These are phyloP conservation scores for Setomelanomma holmii DNA, from an alignment of 2,329 filamentous ascomycete species.

Conservation along the genomic window DNA sequence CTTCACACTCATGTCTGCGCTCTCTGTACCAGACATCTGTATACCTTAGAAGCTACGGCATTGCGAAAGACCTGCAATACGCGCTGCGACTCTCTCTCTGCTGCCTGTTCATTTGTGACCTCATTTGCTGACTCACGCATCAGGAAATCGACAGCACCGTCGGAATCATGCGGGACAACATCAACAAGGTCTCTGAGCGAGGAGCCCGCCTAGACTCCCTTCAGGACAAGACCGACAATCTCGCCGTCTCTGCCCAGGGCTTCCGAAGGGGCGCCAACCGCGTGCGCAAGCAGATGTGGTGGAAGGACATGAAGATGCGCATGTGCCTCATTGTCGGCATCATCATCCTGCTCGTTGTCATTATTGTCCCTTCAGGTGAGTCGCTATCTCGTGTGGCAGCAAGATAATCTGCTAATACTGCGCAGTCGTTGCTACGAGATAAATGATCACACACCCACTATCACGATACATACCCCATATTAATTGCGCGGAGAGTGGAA, in stretches of 20 bases:
- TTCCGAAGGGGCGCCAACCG: slow-evolving; percentile 97
- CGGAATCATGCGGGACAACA: slow-evolving; percentile 94
- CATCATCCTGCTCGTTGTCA: slow-evolving; percentile 88
- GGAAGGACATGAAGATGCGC: slow-evolving; percentile 99
- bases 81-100: not conserved
- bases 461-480: slow-evolving; percentile 38
- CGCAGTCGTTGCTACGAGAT: slow-evolving; percentile 38
- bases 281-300: slow-evolving; percentile 96
- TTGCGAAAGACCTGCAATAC: not conserved
- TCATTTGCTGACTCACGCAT: slow-evolving; percentile 15
- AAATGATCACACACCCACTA: slow-evolving; percentile 32
- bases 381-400: slow-evolving; percentile 13
- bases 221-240: slow-evolving; percentile 92
- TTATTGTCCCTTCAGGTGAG: slow-evolving; percentile 91
- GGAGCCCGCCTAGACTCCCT: slow-evolving; percentile 86
- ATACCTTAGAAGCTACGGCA: not conserved
- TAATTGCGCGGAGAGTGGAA: slow-evolving; percentile 33
- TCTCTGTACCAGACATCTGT: not conserved
- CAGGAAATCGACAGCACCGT: slow-evolving; percentile 98
- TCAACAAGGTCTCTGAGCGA: slow-evolving; percentile 94
- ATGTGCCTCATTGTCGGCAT: slow-evolving; percentile 93
- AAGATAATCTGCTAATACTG: slow-evolving; percentile 14
- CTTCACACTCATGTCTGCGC: not conserved
- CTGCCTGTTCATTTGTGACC: slow-evolving; percentile 1
- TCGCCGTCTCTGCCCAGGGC: slow-evolving; percentile 89